Evolutionary conservation across 306 rosid genomes (phyloP), one percentile per base, ranked within the genome.

Genomic region (Canavalia ensiformis): DNA sequence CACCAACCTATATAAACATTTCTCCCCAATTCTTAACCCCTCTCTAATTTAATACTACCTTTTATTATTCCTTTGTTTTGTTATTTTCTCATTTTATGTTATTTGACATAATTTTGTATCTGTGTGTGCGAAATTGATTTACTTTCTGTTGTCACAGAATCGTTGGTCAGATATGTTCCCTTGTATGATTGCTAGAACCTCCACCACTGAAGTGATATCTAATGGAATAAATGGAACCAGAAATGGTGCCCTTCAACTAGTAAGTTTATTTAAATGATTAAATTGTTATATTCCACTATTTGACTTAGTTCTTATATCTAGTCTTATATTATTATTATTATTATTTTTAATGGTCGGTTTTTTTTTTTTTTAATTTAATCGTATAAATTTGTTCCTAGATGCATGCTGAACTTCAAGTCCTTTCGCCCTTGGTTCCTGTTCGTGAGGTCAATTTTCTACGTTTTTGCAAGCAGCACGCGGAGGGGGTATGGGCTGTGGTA

Each of bases 101-200:
- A 18, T 18, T 18, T 54, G 54, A 62, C 28, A 33, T 77, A 29
- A 50, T n/a, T 45, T 56, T 67, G 2, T 39, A 34, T 31, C 5
- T 49, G 8, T 49, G 63, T 25, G 28, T 60, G 49, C 10, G 1
- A 29, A 72, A 18, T 33, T 44, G 12, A 42, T 72, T 68, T 64
- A 8, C 29, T 13, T 69, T 45, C n/a, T 58, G 34, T 74, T 60
- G 41, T 0, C 57, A 33, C 81, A 94, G 98, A 87, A 87, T 78
- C 96, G 94, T 37, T 94, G 96, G 97, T 86, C 92, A 58, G 97
- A 92, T 60, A 92, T 94, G 93, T 94, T 94, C 78, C 97, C 96
- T 18, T 89, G 92, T 69, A 10, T 94, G 89, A 81, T 94, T 68
- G 98, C 98, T 18, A 92, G 96, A 89, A 79, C 90, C 41, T 84